Evolutionary conservation across 805 yeast genomes (phyloP), one percentile per base, ranked within the genome.

Genomic region (Zygoascus tannicola): DNA sequence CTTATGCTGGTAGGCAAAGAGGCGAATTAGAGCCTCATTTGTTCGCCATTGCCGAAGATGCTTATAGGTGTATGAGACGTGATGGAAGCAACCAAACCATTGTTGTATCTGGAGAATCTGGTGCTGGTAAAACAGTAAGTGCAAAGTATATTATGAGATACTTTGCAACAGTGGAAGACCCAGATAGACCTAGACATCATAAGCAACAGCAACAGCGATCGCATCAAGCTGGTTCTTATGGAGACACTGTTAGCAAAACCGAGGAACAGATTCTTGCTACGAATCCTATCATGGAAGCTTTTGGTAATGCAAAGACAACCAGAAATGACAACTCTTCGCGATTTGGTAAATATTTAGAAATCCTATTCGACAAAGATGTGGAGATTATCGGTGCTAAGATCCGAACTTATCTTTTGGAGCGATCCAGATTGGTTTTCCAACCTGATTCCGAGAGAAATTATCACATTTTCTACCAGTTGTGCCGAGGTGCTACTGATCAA

Each of bases 121-220:
- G 98, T 65, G 97, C 98, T 22, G 98, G 98, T 64, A 92, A 90
- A 58, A 92, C 97, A 3, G 97, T 90, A 35, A 80, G 92, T 50
- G 98, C 98, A 33, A 90, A 90, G 62, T 90, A 85, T 64, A 90
- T 90, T 52, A 90, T 90, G 97, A 78, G 97, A 63, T 90, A 88
- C 65, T 88, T 90, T 63, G 97, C 97, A 3, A 80, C 95, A 15
- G 97, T 90, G 14, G 97, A 90, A 47, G 68, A 65, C 46, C 64
- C 70, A 47, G 57, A 60, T 54, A 60, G 55, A 40, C 66, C 63
- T 10, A 49, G 55, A n/a, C 45, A 47, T 46, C 41, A 40, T 18
- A n/a, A 16, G 22, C 30, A 7, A 45, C 34, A 19, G 41, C 30
- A 26, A 26, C 30, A 26, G 30, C 30, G 30, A 7, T 34, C 32